Base-by-base conservation (phyloP, 2,329 filamentous ascomycete genomes). In the Xenoacremonium recifei region DNA sequence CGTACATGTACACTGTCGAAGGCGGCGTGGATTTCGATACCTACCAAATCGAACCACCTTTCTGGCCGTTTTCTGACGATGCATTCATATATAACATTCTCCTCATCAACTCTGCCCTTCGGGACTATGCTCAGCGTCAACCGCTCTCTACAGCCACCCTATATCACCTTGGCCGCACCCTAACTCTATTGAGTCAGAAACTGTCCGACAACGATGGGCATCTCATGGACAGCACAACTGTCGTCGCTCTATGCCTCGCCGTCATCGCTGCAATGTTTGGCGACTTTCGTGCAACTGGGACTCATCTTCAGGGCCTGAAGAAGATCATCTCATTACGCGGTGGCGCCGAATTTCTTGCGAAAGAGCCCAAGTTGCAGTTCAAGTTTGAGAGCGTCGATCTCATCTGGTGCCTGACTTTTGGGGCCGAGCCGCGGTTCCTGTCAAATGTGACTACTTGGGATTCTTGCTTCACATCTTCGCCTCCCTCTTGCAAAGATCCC, bases 31-130 rank as follows among this genome's bases (percentile, higher is more conserved):
- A 32, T 15, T 16, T 32, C 12, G 18, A 37, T 4, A 34, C 10
- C 6, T 21, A 7, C 20, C 35, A 23, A 16, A 39, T 42, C n/a
- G 37, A 43, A 16, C 35, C 35, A 2, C 21, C 35, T 23, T 6
- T 21, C 17, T 7, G 5, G 35, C 6, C 37, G n/a, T 40, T 38
- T 31, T 36, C 37, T 15, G 45, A 48, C n/a, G 15, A 32, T 2
- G 42, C 37, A 2, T 42, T 40, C 18, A 15, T 42, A n/a, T 29
- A 42, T 21, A 42, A 40, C n/a, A 30, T 44, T 7, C 18, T 48
- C 9, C 42, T 40, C 23, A 29, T 35, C n/a, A 37, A 35, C 37
- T 35, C 21, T 6, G 37, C 35, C 3, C 34, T 27, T 20, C n/a
- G 21, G 11, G 40, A 43, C 10, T 30, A 35, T 12, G 6, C 35